Percentiles rank a stretch among this genome's conserved stretches.
phyloP scores from a whole-genome alignment of 805 yeast genomes.

The Grigorovia jiainica region DNA sequence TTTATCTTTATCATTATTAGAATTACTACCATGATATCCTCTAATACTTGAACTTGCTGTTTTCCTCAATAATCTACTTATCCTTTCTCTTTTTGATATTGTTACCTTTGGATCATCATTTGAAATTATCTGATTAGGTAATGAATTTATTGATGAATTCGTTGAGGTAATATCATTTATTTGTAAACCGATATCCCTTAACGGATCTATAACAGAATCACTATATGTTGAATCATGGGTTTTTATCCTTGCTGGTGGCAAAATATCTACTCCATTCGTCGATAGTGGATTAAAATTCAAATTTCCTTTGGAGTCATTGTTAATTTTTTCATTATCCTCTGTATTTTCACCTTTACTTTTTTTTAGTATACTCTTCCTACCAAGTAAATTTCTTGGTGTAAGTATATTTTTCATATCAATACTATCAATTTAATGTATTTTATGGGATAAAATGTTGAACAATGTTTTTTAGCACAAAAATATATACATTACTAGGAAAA shows the following conservation, averaged over 20 bases:
- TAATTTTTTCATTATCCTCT: background rate
- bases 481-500: too few species aligned
- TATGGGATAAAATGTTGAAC: too few species aligned
- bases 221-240: background rate
- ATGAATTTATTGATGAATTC: background rate
- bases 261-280: background rate
- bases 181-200: background rate
- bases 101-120: background rate
- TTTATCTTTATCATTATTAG: background rate
- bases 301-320: background rate
- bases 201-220: background rate
- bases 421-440: too few species aligned
- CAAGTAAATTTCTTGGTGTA: background rate
- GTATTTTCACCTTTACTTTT: background rate
- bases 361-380: background rate
- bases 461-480: too few species aligned
- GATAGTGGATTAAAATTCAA: background rate
- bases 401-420: background rate
- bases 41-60: background rate
- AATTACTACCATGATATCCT: background rate
- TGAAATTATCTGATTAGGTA: background rate
- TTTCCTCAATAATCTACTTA: background rate
- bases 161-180: background rate
- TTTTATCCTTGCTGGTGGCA: background rate
- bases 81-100: background rate